Percentiles rank a stretch among this genome's conserved stretches.
Evolutionary conservation across 768 basidiomycete genomes (phyloP).

Genomic region (Leccinum ochraceum): DNA sequence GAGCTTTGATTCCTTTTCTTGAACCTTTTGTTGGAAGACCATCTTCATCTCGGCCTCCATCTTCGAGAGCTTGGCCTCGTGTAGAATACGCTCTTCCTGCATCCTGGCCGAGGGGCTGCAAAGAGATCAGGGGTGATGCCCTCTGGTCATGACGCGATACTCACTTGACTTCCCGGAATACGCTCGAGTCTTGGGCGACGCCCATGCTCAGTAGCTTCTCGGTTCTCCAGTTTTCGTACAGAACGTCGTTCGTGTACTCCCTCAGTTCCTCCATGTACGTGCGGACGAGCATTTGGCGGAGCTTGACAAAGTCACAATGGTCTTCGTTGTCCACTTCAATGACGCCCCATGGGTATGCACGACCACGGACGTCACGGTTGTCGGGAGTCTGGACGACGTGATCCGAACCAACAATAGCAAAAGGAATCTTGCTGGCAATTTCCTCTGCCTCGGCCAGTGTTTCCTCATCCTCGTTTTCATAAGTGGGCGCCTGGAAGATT

Average conservation of each 20-base stretch:
- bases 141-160: slow-evolving; percentile 30
- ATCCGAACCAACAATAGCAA: slow-evolving; percentile 97
- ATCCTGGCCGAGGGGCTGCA: slow-evolving; percentile 90
- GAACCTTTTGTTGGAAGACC: slow-evolving; percentile 99
- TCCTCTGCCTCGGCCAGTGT: slow-evolving; percentile 97
- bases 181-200: slow-evolving; percentile 93
- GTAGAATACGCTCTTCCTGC: slow-evolving; percentile 93
- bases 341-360: slow-evolving; percentile 97
- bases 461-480: slow-evolving; percentile 99
- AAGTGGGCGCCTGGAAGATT: slow-evolving; percentile 97
- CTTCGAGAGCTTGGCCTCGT: slow-evolving; percentile 97
- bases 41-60: slow-evolving; percentile 99
- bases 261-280: slow-evolving; percentile 99
- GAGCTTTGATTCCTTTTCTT: slow-evolving; percentile 98
- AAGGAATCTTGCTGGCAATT: slow-evolving; percentile 97
- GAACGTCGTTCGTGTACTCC: slow-evolving; percentile 92
- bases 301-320: slow-evolving; percentile 99
- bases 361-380: slow-evolving; percentile 91
- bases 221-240: slow-evolving; percentile 98
- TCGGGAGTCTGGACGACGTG: slow-evolving; percentile 77
- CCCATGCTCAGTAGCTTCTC: slow-evolving; percentile 98
- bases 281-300: slow-evolving; percentile 98
- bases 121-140: slow-evolving; percentile 17
- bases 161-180: slow-evolving; percentile 99
- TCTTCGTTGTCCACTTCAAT: slow-evolving; percentile 99